Percentiles rank a stretch among this genome's conserved stretches.
These are phyloP conservation scores for Aspergillus tamarii DNA, from an alignment of 2,329 filamentous ascomycete genomes.

Conservation along the genomic window DNA sequence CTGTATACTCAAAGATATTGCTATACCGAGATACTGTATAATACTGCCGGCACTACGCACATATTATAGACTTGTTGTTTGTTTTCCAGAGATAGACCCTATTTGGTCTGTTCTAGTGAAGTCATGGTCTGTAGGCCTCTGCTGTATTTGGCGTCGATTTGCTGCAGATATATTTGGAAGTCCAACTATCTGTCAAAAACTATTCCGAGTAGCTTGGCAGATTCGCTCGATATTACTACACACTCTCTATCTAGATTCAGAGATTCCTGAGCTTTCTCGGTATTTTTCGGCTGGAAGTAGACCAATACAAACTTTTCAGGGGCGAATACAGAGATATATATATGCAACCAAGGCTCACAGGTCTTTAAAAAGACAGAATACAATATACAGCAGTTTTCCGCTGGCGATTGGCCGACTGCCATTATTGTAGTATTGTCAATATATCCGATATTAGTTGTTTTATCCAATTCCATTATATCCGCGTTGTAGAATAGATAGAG, in stretches of 20 bases:
- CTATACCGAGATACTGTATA: background rate
- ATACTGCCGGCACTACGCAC: background rate
- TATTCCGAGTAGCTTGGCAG: too few relatives aligned
- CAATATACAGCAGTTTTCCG: background rate
- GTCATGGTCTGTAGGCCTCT: too few relatives aligned
- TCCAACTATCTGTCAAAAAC: background rate
- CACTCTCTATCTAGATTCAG: too few relatives aligned
- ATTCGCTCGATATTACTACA: too few relatives aligned
- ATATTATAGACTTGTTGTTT: background rate
- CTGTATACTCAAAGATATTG: background rate
- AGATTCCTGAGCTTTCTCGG: too few relatives aligned
- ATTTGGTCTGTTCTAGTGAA: too few relatives aligned
- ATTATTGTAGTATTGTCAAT: background rate
- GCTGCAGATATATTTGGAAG: background rate
- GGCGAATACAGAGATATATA: background rate
- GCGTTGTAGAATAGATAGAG: constrained; percentile 33
- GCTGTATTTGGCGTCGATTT: background rate
- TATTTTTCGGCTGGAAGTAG: too few relatives aligned
- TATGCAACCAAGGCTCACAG: background rate
- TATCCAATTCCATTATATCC: constrained; percentile 8
- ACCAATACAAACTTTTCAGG: too few relatives aligned
- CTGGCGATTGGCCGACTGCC: background rate
- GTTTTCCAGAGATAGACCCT: background rate
- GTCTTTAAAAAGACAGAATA: background rate
- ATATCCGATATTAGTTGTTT: background rate